Conservation (phyloP, 176 grass and related monocot species). For the Oryza punctata region DNA sequence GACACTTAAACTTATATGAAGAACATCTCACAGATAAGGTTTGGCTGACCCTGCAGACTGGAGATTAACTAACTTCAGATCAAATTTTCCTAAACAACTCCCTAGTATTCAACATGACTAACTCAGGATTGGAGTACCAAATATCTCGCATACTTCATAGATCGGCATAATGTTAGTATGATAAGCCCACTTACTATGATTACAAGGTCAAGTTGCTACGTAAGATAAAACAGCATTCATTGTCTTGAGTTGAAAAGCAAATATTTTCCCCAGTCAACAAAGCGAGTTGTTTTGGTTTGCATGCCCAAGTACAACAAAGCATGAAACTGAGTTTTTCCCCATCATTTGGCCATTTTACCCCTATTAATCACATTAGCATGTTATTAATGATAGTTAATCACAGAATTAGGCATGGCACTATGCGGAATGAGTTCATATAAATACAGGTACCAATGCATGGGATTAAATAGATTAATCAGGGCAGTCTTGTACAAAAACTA, state of each 20-base stretch:
- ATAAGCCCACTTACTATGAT: not conserved
- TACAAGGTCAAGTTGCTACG: conserved; percentile 10
- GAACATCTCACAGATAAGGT: not conserved
- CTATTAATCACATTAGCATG: not conserved
- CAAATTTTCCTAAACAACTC: not conserved
- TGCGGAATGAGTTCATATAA: not conserved
- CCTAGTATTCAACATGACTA: not conserved
- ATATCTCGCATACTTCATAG: not conserved
- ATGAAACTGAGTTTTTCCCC: not conserved
- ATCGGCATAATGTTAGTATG: conserved; percentile 4
- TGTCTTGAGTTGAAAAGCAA: not conserved
- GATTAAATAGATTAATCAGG: not conserved
- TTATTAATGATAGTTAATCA: not conserved
- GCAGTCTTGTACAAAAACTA: not conserved
- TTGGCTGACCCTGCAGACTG: not conserved
- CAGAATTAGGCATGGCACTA: not conserved
- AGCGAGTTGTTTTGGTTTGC: not conserved
- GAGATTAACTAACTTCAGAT: not conserved
- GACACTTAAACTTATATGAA: not conserved
- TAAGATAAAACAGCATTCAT: not conserved
- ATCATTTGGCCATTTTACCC: not conserved
- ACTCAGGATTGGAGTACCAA: not conserved
- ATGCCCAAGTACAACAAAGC: not conserved
- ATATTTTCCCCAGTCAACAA: not conserved
- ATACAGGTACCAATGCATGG: not conserved